These are phyloP conservation scores for Suhomyces maxii DNA, from an alignment of 1,139 yeast genomes.

Conservation along the genomic window DNA sequence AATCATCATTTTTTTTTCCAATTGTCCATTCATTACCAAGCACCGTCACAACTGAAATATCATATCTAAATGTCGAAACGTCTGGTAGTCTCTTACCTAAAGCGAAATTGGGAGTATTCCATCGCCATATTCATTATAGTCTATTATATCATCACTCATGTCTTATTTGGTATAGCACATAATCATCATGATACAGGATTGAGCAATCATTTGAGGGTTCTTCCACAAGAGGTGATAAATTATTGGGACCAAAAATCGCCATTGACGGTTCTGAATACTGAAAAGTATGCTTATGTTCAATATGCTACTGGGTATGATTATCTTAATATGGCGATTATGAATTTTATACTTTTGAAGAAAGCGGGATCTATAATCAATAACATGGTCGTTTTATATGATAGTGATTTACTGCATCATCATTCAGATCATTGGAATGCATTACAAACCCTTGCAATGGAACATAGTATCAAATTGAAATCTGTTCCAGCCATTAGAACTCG, in stretches of 20 bases:
- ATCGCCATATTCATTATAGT: slow-evolving; percentile 23
- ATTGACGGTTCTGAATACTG: neutral
- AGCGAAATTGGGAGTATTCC: slow-evolving; percentile 28
- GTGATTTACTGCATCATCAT: slow-evolving; percentile 15
- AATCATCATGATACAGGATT: slow-evolving; percentile 16
- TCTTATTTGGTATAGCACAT: slow-evolving; percentile 14
- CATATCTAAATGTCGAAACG: neutral
- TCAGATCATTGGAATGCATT: slow-evolving; percentile 11
- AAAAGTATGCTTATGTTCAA: slow-evolving; percentile 32
- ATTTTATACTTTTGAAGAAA: slow-evolving; percentile 25
- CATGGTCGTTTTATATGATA: slow-evolving; percentile 29
- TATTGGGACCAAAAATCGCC: slow-evolving; percentile 10
- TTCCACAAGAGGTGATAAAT: slow-evolving; percentile 25
- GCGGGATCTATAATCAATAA: slow-evolving; percentile 24
- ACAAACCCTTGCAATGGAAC: slow-evolving; percentile 7
- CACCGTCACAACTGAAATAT: no score
- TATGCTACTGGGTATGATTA: slow-evolving; percentile 38
- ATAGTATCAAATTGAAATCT: slow-evolving; percentile 23
- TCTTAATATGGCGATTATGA: slow-evolving; percentile 34
- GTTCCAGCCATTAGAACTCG: slow-evolving; percentile 18
- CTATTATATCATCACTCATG: slow-evolving; percentile 22
- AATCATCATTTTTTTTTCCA: neutral
- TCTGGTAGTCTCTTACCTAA: neutral
- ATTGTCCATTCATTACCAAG: neutral
- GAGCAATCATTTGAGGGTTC: slow-evolving; percentile 20